Evolutionary conservation across 257 asterid species (phyloP).

Genomic region (Solanum corneliomulleri): DNA sequence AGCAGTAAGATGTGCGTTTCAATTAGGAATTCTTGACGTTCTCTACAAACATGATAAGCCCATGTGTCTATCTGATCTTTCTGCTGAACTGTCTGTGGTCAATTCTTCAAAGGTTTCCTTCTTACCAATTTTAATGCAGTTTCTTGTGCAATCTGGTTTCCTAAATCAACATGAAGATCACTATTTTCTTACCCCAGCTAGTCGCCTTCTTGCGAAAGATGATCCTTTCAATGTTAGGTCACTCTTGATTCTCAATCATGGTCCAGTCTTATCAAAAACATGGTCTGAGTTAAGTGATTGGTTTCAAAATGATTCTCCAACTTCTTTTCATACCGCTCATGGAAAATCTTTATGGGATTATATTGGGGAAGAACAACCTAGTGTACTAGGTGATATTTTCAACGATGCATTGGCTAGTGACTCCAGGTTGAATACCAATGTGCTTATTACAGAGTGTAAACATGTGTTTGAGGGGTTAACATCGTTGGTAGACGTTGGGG

Average conservation of each 20-base stretch:
- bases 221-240: background rate
- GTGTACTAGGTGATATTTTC: background rate
- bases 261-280: background rate
- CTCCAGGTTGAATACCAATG: background rate
- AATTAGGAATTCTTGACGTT: conserved; percentile 1
- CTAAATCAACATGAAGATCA: background rate
- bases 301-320: background rate
- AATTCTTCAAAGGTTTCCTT: background rate
- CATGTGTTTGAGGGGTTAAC: background rate
- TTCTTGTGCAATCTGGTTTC: background rate
- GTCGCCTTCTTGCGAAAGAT: background rate
- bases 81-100: background rate
- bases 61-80: background rate
- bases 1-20: conserved; percentile 3
- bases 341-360: background rate
- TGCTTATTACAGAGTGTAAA: background rate
- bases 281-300: background rate
- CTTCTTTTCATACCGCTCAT: background rate
- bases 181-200: background rate
- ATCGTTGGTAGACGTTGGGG: background rate
- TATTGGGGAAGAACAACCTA: background rate
- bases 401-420: background rate
- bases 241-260: background rate
- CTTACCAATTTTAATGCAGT: background rate
- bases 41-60: conserved; percentile 11